Conservation (phyloP, 805 yeast species). For the Candida germanica region DNA sequence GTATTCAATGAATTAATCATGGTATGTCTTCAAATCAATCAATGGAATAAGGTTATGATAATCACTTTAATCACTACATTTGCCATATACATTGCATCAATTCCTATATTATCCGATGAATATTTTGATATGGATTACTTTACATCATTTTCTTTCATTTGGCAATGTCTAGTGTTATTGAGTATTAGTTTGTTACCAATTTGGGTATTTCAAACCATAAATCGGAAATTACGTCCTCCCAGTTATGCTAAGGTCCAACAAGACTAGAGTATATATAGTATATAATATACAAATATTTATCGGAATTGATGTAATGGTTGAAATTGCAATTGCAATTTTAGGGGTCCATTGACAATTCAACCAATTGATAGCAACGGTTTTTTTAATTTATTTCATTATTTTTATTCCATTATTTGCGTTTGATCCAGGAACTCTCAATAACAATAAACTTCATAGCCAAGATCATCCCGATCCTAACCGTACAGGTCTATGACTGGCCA, state of each 20-base stretch:
- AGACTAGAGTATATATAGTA: conserved; percentile 1
- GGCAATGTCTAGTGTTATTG: conserved; percentile 67
- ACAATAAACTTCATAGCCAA: background rate
- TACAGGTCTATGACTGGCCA: background rate
- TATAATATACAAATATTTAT: no score
- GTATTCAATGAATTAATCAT: conserved; percentile 83
- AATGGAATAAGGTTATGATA: conserved; percentile 84
- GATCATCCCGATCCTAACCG: no score
- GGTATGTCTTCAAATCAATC: conserved; percentile 90
- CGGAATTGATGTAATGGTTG: no score
- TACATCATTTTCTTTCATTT: conserved; percentile 53
- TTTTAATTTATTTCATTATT: no score
- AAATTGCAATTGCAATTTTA: no score
- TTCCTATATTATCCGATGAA: conserved; percentile 77
- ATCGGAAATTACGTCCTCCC: conserved; percentile 83
- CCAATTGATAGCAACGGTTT: background rate
- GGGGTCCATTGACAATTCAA: background rate
- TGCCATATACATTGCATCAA: conserved; percentile 60
- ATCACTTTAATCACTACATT: conserved; percentile 70
- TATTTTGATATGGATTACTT: conserved; percentile 75
- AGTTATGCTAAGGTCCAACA: conserved; percentile 96
- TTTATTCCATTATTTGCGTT: no score
- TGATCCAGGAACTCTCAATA: background rate
- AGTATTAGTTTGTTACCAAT: conserved; percentile 79
- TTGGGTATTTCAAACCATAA: conserved; percentile 76